These are phyloP conservation scores for Exsudoporus frostii DNA, from an alignment of 768 basidiomycete genomes.

Conservation along the genomic window DNA sequence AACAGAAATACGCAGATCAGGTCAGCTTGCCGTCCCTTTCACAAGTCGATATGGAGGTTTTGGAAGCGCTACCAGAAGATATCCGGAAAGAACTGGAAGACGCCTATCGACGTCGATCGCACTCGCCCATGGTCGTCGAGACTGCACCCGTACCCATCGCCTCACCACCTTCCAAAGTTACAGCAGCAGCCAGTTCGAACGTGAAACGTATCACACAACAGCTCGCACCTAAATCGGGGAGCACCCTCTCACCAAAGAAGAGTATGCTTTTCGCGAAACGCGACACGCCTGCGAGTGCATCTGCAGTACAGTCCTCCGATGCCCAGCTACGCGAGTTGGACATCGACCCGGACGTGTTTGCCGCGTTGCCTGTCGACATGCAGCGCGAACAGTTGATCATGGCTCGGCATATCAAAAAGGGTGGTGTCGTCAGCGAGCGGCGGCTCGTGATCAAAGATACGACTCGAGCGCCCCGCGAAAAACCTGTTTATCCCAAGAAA, in stretches of 20 bases:
- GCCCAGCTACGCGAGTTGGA: conserved; percentile 59
- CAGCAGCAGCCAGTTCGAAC: conserved; percentile 34
- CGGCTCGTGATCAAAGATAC: conserved; percentile 49
- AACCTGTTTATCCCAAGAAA: conserved; percentile 36
- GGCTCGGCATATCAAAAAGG: conserved; percentile 47
- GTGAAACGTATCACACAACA: conserved; percentile 61
- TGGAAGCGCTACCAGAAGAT: conserved; percentile 68
- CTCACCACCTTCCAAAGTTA: conserved; percentile 10
- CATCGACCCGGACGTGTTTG: conserved; percentile 74
- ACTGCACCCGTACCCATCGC: not conserved
- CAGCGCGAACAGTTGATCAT: conserved; percentile 74
- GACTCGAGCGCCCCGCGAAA: conserved; percentile 30
- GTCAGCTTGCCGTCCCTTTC: conserved; percentile 66
- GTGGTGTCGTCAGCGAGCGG: conserved; percentile 38
- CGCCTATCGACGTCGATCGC: conserved; percentile 62
- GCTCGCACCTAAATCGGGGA: conserved; percentile 53
- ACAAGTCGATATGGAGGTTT: conserved; percentile 69
- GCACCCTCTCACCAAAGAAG: conserved; percentile 38
- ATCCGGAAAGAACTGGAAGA: conserved; percentile 64
- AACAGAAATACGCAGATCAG: conserved; percentile 11
- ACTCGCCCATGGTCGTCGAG: conserved; percentile 40
- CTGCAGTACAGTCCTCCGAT: conserved; percentile 45
- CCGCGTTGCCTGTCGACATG: conserved; percentile 55
- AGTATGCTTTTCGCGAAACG: conserved; percentile 38
- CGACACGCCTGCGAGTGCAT: conserved; percentile 22